These are phyloP conservation scores for Diaporthe ampelina DNA, from an alignment of 2,329 filamentous ascomycete species.

Conservation along the genomic window DNA sequence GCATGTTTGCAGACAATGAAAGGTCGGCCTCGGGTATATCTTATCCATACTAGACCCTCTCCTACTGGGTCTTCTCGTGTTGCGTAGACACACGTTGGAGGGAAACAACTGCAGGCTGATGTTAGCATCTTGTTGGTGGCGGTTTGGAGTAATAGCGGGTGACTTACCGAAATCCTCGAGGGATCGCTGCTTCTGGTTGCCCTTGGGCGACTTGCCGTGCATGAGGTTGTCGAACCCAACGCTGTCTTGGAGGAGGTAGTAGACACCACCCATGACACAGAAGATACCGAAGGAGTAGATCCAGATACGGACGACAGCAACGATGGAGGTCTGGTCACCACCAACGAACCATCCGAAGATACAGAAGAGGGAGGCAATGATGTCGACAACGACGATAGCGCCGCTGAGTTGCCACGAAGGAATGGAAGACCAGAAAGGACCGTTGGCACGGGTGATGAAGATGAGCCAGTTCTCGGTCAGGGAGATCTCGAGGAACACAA, in stretches of 20 bases:
- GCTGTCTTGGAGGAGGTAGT: constrained; percentile 87
- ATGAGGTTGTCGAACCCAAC: constrained; percentile 90
- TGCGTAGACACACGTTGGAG: constrained; percentile 92
- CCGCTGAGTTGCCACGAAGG: constrained; percentile 87
- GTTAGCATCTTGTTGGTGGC: constrained; percentile 60
- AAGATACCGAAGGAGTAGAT: constrained; percentile 93
- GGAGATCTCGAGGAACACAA: constrained; percentile 91
- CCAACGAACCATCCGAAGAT: constrained; percentile 86
- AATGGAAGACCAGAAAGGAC: constrained; percentile 90
- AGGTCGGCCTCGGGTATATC: constrained; percentile 38
- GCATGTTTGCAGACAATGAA: constrained; percentile 39
- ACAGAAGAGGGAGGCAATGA: constrained; percentile 87
- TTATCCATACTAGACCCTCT: constrained; percentile 43
- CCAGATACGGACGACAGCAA: constrained; percentile 90
- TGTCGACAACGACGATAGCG: constrained; percentile 85
- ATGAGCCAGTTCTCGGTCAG: constrained; percentile 97
- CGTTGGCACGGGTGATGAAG: constrained; percentile 94
- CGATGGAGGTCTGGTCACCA: constrained; percentile 76
- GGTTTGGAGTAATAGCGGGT: not conserved
- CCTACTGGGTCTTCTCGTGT: constrained; percentile 88
- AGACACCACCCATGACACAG: constrained; percentile 75
- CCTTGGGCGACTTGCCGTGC: constrained; percentile 89
- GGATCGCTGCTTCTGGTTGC: constrained; percentile 84
- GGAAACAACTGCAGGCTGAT: constrained; percentile 76
- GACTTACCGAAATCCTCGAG: constrained; percentile 90